Conservation (phyloP, 148 eudicot species). For the Polygonum maritimum region DNA sequence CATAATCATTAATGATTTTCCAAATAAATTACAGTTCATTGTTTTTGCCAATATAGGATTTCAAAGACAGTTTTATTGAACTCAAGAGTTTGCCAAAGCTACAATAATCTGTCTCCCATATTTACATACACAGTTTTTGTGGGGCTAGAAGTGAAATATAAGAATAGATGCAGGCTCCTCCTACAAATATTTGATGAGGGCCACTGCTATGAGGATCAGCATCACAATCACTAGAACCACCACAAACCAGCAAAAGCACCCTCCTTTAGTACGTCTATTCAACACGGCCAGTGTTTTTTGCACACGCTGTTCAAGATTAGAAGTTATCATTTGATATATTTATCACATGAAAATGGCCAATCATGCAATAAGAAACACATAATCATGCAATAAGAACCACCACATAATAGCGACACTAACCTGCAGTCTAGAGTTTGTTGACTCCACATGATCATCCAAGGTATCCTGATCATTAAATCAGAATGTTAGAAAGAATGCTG, state of each 20-base stretch:
- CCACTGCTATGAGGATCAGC: slow-evolving; percentile 39
- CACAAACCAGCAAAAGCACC: slow-evolving; percentile 56
- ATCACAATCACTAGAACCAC: slow-evolving; percentile 46
- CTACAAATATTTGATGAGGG: slow-evolving; percentile 67
- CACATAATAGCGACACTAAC: not conserved
- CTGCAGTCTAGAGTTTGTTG: slow-evolving; percentile 33
- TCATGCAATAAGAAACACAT: too few relatives aligned
- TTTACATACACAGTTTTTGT: not conserved
- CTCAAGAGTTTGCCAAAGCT: not conserved
- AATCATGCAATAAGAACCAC: too few relatives aligned
- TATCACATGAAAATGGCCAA: not conserved
- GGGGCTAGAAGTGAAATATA: too few relatives aligned
- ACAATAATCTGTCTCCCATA: not conserved
- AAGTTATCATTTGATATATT: not conserved
- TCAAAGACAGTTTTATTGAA: not conserved
- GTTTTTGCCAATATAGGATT: not conserved
- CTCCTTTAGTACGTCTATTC: slow-evolving; percentile 77
- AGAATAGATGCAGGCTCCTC: not conserved
- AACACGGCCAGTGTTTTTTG: slow-evolving; percentile 61
- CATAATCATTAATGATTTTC: too few relatives aligned
- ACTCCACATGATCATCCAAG: slow-evolving; percentile 42
- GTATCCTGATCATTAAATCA: slow-evolving; percentile 17
- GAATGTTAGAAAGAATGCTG: not conserved
- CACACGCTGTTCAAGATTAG: slow-evolving; percentile 55
- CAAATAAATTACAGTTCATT: not conserved